Base-by-base conservation (phyloP, 2,329 filamentous ascomycete species). In the Aureobasidium lini region DNA sequence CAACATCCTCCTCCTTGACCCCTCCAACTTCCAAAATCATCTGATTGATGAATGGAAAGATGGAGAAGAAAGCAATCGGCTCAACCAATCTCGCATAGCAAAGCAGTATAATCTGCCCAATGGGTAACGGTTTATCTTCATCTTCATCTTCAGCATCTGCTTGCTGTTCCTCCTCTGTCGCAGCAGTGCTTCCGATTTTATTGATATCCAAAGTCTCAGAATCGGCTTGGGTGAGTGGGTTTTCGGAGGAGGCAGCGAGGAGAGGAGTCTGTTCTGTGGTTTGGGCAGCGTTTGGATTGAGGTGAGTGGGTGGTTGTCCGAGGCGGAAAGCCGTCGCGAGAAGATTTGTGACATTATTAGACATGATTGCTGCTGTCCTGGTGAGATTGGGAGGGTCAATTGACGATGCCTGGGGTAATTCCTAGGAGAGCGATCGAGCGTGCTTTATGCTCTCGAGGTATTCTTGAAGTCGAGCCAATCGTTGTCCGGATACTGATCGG, bases 21-120 rank as follows among this genome's bases (percentile, higher is more conserved):
- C 77, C 67, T 9, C 87, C 88, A 61, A 85, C 86, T 60, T 81
- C 77, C 70, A 82, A 76, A 39, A 89, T 84, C 89, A 93, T 93
- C 68, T 86, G 77, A 67, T 85, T 89, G 72, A 94, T 82, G 73
- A 88, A 93, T 0, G 89, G 87, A 66, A 93, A 88, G 70, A 93
- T 90, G 69, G 80, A 84, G 76, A 92, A 93, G 75, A 90, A 93
- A n/a, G 88, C 87, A 42, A 92, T 80, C 0, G 89, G 88, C 67
- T 93, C 89, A 46, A 89, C 77, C 29, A 89, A 69, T 6, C 88
- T 83, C 1, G 85, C 84, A 69, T 85, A 88, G 76, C 89, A 93
- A 11, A 94, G 82, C 10, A 88, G 72, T 34, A 87, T 71, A 56
- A 94, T 84, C 70, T 93, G 89, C n/a, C 69, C 57, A 62, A 75